A percentile compares a stretch with the other conserved stretches of the same genome.
Conservation (phyloP, 2,329 filamentous ascomycete species). For the Colletotrichum aenigma region DNA sequence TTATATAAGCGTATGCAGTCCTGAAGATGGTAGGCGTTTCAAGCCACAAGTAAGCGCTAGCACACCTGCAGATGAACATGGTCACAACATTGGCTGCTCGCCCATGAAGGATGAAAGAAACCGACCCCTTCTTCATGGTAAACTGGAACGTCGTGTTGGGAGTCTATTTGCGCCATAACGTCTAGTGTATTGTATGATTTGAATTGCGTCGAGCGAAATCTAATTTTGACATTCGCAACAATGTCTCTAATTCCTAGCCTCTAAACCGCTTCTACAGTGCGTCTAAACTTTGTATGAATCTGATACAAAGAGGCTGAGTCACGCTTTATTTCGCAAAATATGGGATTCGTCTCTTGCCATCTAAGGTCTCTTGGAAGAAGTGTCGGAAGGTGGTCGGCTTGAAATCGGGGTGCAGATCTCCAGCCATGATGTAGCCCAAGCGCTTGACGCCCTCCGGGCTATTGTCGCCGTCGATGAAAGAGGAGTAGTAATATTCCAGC, state of each 20-base stretch:
- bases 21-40: not conserved
- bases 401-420: not conserved
- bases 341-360: not conserved
- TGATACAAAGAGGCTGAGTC: not conserved
- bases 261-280: fast-evolving
- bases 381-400: not conserved
- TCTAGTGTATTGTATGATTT: too few relatives aligned
- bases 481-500: not conserved
- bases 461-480: not conserved
- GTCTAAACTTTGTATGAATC: not conserved
- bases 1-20: not conserved
- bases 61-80: fast-evolving
- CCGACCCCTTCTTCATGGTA: fast-evolving
- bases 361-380: not conserved
- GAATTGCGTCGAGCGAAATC: too few relatives aligned
- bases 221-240: not conserved
- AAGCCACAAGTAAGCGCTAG: not conserved
- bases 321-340: not conserved
- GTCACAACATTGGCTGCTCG: not conserved
- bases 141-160: too few relatives aligned
- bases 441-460: not conserved
- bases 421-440: not conserved
- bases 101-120: not conserved
- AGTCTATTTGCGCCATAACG: too few relatives aligned
- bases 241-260: fast-evolving